Evolutionary conservation across 108 stramenopile genomes (phyloP).

Genomic region (Skeletonema tropicum): DNA sequence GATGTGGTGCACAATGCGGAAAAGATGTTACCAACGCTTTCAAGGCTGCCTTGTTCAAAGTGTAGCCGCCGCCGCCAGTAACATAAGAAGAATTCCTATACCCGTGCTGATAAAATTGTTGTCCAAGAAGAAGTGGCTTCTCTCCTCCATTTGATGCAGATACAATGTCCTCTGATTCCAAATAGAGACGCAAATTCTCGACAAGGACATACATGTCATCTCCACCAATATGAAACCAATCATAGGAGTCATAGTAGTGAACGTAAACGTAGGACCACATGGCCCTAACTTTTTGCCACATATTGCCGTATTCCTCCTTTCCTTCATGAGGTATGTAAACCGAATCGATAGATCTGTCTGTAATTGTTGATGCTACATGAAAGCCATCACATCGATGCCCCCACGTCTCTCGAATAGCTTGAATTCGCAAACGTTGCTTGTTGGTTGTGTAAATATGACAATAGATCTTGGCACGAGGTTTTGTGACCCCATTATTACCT

Average conservation of each 20-base stretch:
- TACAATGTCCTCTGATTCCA: conserved; percentile 13
- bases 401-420: conserved; percentile 51
- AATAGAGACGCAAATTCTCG: conserved; percentile 61
- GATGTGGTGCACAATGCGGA: neutral
- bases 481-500: neutral
- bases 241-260: conserved; percentile 76
- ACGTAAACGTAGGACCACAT: conserved; percentile 77
- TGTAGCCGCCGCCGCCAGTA: conserved; percentile 5
- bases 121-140: neutral
- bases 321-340: conserved; percentile 75
- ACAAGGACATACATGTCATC: conserved; percentile 72
- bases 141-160: conserved; percentile 19
- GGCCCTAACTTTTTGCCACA: conserved; percentile 90
- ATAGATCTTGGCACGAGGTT: neutral
- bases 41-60: neutral
- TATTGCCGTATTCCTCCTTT: conserved; percentile 74
- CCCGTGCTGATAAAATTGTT: neutral
- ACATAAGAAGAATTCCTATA: neutral
- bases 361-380: conserved; percentile 62
- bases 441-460: neutral
- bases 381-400: conserved; percentile 86
- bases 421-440: neutral
- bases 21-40: neutral
- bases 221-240: conserved; percentile 77
- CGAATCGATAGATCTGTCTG: conserved; percentile 50